Conservation (phyloP, 2,329 filamentous ascomycete genomes). For the Graphiopsis chlorocephala region DNA sequence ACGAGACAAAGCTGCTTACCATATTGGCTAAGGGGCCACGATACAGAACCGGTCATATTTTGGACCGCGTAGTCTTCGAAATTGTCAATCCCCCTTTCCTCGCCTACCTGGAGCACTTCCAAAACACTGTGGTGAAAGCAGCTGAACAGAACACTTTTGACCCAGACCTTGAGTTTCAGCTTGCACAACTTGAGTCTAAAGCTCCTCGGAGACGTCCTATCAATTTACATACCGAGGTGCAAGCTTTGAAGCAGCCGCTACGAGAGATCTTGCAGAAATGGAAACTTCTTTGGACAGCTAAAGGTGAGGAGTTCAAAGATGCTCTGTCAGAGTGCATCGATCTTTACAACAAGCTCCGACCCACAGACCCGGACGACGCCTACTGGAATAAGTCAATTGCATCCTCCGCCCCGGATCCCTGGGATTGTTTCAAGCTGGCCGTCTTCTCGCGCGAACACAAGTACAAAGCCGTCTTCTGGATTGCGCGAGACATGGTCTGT, state of each 20-base stretch:
- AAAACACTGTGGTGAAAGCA: background rate
- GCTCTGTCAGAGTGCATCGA: slow-evolving; percentile 1
- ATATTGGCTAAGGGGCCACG: background rate
- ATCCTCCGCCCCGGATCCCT: background rate
- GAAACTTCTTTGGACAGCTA: background rate
- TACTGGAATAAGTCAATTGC: background rate
- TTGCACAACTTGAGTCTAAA: background rate
- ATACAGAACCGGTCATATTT: slow-evolving; percentile 46
- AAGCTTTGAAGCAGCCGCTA: background rate
- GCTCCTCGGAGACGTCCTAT: background rate
- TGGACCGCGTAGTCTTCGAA: slow-evolving; percentile 54
- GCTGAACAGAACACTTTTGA: background rate
- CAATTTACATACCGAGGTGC: background rate
- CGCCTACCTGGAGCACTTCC: slow-evolving; percentile 19
- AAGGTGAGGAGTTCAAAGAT: background rate
- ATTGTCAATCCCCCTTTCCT: slow-evolving; percentile 26
- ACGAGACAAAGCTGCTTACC: slow-evolving; percentile 12
- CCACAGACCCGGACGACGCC: background rate
- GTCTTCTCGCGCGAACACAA: slow-evolving; percentile 16
- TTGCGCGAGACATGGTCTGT: background rate
- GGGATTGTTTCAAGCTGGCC: slow-evolving; percentile 12
- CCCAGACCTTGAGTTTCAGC: background rate
- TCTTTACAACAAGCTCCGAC: background rate
- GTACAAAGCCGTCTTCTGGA: background rate
- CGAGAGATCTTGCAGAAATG: background rate